Base-by-base conservation (phyloP, 495 filamentous ascomycete genomes). In the Aspergillus heteromorphus region DNA sequence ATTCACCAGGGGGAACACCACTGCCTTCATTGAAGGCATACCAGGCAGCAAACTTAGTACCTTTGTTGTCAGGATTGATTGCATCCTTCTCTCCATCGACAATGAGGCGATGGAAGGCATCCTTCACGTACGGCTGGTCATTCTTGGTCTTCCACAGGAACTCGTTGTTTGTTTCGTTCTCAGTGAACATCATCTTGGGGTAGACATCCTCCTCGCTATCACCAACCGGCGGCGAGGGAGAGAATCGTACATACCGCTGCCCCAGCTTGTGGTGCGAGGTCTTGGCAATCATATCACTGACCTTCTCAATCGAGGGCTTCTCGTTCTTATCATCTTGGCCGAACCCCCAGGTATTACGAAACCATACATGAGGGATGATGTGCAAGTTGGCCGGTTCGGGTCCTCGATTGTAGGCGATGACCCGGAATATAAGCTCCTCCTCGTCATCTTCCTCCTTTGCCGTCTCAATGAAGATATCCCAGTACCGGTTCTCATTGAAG, bases 311-410 rank as follows among this genome's bases (percentile, higher is more conserved):
- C 7, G 74, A 80, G 0, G 92, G 92, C 72, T 91, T 96, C 53
- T 84, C 85, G 14, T 85, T 75, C 20, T 74, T 67, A 11, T 82
- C 66, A 59, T 95, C 87, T 38, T 85, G 79, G 19, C 89, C 91
- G 92, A 92, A 97, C 16, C 86, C 77, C 92, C 92, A 97, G 9
- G 92, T 96, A 65, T 97, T 97, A 27, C 92, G 81, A 74, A 96
- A 97, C 91, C 92, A 96, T 17, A 96, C 84, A 53, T 97, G 92
- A 8, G 92, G 92, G 49, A 97, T 74, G 58, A 97, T 96, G 69
- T 97, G 92, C 56, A 97, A 72, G 25, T 87, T 89, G 36, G 92
- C 92, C 3, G 89, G 83, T 36, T 95, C 91, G 3, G 92, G 88
- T 8, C 92, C 92, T 54, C 92, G 82, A 67, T 97, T 97, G 84